These are phyloP conservation scores for Solanum rostratum DNA, from an alignment of 257 asterid species.

Conservation along the genomic window DNA sequence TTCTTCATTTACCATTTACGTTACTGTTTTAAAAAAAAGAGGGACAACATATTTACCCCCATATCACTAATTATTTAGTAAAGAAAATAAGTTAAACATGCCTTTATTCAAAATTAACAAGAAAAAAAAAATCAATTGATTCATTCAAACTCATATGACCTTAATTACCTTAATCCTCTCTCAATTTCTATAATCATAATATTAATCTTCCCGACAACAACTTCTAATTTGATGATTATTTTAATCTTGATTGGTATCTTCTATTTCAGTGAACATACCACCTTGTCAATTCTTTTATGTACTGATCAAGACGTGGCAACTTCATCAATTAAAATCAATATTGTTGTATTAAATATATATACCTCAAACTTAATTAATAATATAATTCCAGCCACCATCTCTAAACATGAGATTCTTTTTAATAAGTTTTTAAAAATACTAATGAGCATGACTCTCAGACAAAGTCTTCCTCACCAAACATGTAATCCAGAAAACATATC, in stretches of 20 bases:
- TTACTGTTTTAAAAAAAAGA: no score
- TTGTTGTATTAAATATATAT: background rate
- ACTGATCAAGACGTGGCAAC: slow-evolving; percentile 5
- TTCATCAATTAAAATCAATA: background rate
- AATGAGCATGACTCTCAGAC: background rate
- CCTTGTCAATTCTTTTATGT: background rate
- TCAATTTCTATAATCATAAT: background rate
- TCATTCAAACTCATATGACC: background rate
- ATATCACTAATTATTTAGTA: background rate
- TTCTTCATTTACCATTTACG: no score
- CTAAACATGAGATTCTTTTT: background rate
- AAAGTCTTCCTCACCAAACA: background rate
- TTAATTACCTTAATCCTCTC: background rate
- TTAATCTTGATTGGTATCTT: background rate
- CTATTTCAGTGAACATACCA: background rate
- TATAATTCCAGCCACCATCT: background rate
- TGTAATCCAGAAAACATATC: background rate
- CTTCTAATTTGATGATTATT: background rate
- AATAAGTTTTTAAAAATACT: background rate
- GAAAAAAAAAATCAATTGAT: background rate
- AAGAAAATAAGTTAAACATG: background rate
- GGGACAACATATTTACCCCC: no score
- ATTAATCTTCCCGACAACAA: background rate
- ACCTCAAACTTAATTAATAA: background rate
- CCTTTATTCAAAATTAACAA: background rate